Percentiles rank a stretch among this genome's conserved stretches.
Evolutionary conservation across 208 protist genomes (phyloP).

Genomic region (Leishmania tarentolae): DNA sequence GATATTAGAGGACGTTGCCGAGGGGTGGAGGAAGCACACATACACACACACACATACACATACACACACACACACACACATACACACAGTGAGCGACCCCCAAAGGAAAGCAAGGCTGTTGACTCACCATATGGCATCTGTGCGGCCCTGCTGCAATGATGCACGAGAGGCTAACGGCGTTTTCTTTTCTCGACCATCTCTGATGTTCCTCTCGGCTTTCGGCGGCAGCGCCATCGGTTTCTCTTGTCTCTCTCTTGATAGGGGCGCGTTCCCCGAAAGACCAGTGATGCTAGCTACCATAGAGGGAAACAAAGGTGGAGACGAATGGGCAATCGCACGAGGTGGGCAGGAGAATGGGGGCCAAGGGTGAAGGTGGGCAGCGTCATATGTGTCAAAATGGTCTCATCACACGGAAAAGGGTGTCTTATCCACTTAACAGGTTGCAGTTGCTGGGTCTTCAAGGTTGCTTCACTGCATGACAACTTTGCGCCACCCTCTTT

Average conservation of each 20-base stretch:
- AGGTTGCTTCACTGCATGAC: not conserved
- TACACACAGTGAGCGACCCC: not conserved
- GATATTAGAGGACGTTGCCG: not conserved
- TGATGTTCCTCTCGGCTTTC: not conserved
- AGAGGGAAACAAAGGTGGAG: not conserved
- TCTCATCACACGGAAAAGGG: not conserved
- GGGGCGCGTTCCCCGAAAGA: not conserved
- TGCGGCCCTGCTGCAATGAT: not conserved
- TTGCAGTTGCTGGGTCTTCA: not conserved
- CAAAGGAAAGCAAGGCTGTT: not conserved
- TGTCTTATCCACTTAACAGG: conserved; percentile 7
- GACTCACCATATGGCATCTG: not conserved
- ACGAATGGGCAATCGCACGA: not conserved
- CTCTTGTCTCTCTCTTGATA: not conserved
- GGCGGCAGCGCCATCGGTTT: not conserved
- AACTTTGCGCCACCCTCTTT: conserved; percentile 3
- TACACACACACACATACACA: not conserved
- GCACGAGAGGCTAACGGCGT: not conserved
- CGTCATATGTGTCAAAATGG: not conserved
- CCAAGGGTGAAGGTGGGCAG: not conserved
- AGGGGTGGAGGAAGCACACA: not conserved
- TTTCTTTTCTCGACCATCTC: not conserved
- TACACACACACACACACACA: not conserved
- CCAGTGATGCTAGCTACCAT: not conserved
- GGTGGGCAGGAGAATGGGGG: not conserved